Percentiles rank a stretch among this genome's conserved stretches.
Conservation (phyloP, 495 filamentous ascomycete genomes). For the Peziza echinospora region DNA sequence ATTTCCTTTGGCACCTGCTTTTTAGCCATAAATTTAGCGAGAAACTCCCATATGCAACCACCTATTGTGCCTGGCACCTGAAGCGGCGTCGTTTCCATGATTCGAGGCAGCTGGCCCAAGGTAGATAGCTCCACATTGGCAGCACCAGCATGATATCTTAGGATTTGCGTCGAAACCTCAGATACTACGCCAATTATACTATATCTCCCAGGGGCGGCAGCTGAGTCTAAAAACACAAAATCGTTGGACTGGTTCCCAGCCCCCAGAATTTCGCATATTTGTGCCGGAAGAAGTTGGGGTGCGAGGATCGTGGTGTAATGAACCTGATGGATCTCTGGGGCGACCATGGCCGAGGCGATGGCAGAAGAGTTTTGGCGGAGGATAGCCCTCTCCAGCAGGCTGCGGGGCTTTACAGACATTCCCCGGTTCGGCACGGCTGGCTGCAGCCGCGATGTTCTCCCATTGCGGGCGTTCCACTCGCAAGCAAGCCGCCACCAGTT, state of each 20-base stretch:
- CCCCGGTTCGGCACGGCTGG: constrained; percentile 2
- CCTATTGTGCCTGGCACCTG: constrained; percentile 21
- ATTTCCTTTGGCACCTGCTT: constrained; percentile 22
- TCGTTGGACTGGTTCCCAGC: constrained; percentile 17
- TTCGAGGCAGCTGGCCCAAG: background rate
- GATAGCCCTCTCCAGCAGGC: constrained; percentile 7
- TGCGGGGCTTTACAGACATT: constrained; percentile 9
- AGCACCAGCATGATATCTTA: constrained; percentile 32
- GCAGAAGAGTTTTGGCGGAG: background rate
- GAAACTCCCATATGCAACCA: constrained; percentile 29
- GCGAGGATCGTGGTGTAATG: background rate
- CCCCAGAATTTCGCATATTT: constrained; percentile 25
- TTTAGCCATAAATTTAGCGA: constrained; percentile 36
- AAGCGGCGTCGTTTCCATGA: constrained; percentile 3
- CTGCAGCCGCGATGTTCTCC: background rate
- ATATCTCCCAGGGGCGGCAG: constrained; percentile 29
- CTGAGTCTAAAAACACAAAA: constrained; percentile 34
- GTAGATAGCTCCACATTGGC: constrained; percentile 12
- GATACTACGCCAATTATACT: constrained; percentile 46
- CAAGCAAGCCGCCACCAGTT: constrained; percentile 53
- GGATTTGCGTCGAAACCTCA: constrained; percentile 24
- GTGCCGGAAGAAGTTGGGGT: background rate
- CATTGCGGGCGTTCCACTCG: constrained; percentile 27
- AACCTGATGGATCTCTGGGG: background rate
- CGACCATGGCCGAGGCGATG: background rate